Evolutionary conservation across 2,329 filamentous ascomycete species (phyloP), one percentile per base, ranked within the genome.

Genomic region (Podosphaera xanthii): DNA sequence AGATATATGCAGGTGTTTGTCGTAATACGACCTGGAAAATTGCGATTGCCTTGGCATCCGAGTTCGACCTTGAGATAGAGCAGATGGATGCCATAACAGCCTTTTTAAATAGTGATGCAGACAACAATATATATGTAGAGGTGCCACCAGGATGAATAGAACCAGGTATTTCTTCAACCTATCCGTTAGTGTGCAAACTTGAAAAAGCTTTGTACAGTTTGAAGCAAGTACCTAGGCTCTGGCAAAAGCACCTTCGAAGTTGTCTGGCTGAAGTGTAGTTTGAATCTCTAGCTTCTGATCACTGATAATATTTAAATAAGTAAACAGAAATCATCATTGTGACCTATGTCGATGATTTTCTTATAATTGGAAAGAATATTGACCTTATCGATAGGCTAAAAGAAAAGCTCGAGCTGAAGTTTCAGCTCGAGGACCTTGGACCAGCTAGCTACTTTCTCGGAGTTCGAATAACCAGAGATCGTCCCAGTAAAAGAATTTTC

Each of bases 71-170:
- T 42, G 30, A 34, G 6, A 40, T 56, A 30, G 53, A 56, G 52
- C 52, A 55, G 35, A 56, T 56, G 35, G 53, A 56, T 35, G 53
- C 53, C n/a, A n/a, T 56, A 56, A 56, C 53, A 30, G 53, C 53
- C 7, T 42, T 56, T 14, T 36, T 42, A 31, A 56, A 56, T 22
- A 56, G 53, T 56, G 53, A 56, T 36, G 34, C 53, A 56, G 53
- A 56, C 38, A 56, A 10, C 38, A 36, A 40, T 10, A 42, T 57
- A 3, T 57, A 57, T 22, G 35, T 57, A 12, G 35, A 57, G 44
- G 9, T 56, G 42, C 53, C 53, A 30, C 36, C 53, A 30, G 53
- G 53, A 22, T 56, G 53, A 36, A 56, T 4, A 36, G 53, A 56
- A 12, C 35, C 53, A 56, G 53, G 14, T 31, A 56, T 56, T 42